Conservation (phyloP, 768 basidiomycete species). For the Psilocybe sp. region DNA sequence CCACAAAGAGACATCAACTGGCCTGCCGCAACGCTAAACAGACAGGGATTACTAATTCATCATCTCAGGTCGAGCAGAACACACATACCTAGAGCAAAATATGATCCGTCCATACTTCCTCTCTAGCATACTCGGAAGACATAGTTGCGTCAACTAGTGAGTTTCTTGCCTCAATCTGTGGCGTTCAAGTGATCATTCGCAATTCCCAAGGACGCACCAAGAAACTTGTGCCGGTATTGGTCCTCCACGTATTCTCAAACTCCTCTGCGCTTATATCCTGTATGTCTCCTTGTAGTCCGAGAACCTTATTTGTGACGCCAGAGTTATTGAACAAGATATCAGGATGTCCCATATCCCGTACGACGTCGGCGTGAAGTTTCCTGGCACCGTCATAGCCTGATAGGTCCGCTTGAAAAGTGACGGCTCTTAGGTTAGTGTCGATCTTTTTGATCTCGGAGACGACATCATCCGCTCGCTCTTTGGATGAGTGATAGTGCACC, state of each 20-base stretch:
- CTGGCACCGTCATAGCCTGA: constrained; percentile 43
- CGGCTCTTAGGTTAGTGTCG: constrained; percentile 31
- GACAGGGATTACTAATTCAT: neutral
- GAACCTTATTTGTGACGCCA: constrained; percentile 36
- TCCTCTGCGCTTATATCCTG: constrained; percentile 39
- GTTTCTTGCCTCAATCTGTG: neutral
- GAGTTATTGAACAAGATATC: constrained; percentile 54
- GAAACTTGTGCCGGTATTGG: constrained; percentile 44
- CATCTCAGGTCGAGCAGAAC: neutral
- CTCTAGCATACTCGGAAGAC: constrained; percentile 46
- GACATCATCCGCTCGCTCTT: constrained; percentile 34
- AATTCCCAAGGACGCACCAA: constrained; percentile 30
- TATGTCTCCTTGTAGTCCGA: constrained; percentile 46
- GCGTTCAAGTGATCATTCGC: neutral
- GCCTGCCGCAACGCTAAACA: constrained; percentile 44
- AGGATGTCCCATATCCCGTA: constrained; percentile 41
- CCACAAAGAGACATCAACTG: neutral
- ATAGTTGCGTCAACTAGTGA: constrained; percentile 46
- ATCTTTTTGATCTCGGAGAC: constrained; percentile 30
- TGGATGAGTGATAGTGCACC: constrained; percentile 45
- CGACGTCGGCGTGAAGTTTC: constrained; percentile 39
- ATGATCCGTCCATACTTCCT: constrained; percentile 49
- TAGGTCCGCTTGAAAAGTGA: constrained; percentile 47
- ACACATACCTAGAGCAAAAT: constrained; percentile 45
- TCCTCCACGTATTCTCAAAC: constrained; percentile 46